Percentiles rank a stretch among this genome's conserved stretches.
Evolutionary conservation across 768 basidiomycete species (phyloP).

Genomic region (Naematelia aurantialba): DNA sequence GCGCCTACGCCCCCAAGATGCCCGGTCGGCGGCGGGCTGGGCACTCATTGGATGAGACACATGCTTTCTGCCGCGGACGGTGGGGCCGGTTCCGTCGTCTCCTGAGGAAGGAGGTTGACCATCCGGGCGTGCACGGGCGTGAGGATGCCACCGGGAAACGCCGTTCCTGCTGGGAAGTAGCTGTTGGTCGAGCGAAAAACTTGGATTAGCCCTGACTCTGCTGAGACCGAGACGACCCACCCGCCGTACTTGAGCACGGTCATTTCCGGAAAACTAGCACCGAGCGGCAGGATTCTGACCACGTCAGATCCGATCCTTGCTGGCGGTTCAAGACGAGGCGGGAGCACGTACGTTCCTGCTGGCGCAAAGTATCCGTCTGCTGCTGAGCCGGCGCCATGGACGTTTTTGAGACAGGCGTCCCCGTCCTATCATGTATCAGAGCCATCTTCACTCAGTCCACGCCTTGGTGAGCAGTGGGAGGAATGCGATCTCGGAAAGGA

Average conservation of each 20-base stretch:
- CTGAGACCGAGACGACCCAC: too few species aligned
- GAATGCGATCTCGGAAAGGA: too few species aligned
- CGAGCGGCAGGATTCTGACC: constrained; percentile 43
- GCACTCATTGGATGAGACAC: not conserved
- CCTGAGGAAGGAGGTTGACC: constrained; percentile 44
- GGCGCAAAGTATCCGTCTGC: constrained; percentile 43
- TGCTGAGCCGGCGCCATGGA: constrained; percentile 24
- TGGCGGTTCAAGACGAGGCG: not conserved
- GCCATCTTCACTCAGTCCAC: not conserved
- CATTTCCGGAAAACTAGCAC: constrained; percentile 44
- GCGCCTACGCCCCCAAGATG: too few species aligned
- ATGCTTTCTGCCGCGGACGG: not conserved
- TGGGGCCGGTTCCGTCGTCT: constrained; percentile 17
- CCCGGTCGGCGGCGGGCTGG: too few species aligned
- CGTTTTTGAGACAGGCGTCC: constrained; percentile 42
- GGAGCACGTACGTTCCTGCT: constrained; percentile 38
- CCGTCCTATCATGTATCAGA: constrained; percentile 27
- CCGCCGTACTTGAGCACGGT: constrained; percentile 50
- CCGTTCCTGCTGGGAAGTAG: constrained; percentile 47
- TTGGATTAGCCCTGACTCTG: too few species aligned
- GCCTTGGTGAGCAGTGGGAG: not conserved
- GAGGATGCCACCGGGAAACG: constrained; percentile 47
- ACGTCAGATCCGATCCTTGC: too few species aligned
- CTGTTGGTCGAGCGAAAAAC: not conserved
- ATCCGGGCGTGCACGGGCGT: constrained; percentile 49